Conservation (phyloP, 1,139 yeast genomes). For the Arxiozyma telluris region DNA sequence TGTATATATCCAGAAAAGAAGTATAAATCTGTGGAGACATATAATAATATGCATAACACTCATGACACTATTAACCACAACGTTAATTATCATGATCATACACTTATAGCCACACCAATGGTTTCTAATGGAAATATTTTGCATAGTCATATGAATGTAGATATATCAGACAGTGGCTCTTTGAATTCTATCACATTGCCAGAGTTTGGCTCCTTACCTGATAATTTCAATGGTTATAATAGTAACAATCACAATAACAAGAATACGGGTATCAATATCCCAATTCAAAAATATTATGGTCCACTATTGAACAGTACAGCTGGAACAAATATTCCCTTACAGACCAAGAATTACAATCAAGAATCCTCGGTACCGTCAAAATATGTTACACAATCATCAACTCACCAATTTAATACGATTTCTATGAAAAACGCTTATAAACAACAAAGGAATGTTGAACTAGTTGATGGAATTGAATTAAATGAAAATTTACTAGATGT, state of each 20-base stretch:
- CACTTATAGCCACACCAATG: neutral
- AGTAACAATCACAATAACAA: neutral
- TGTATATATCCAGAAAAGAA: conserved; percentile 2
- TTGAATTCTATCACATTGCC: neutral
- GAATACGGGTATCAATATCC: neutral
- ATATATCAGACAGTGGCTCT: neutral
- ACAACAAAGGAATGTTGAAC: neutral
- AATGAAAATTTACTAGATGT: neutral
- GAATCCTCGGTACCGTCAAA: neutral
- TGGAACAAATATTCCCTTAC: neutral
- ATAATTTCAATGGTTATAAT: neutral
- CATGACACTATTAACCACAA: neutral
- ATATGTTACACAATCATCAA: neutral
- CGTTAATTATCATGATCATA: neutral
- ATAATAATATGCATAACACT: neutral
- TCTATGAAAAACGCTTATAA: no score
- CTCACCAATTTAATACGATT: neutral
- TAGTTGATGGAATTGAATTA: neutral
- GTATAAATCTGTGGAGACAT: neutral
- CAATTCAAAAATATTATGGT: neutral
- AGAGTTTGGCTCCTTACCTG: neutral
- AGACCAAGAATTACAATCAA: neutral
- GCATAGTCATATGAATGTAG: neutral
- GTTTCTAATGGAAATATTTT: neutral
- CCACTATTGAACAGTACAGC: neutral